Evolutionary conservation across 306 rosid species (phyloP).

Genomic region (Medicago truncatula): MtrunA17r5.0-ANR NC_053044.1:38242001-38242500

Average conservation of each 20-base stretch:
- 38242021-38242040: not conserved
- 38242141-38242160: conserved; percentile 53
- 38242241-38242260: conserved; percentile 58
- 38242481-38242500: conserved; percentile 12
- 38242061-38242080: conserved; percentile 87
- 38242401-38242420: conserved; percentile 17
- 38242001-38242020: not conserved
- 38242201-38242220: conserved; percentile 57
- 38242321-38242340: conserved; percentile 5
- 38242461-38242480: not conserved
- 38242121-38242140: conserved; percentile 64
- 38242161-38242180: conserved; percentile 39
- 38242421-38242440: conserved; percentile 4
- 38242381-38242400: conserved; percentile 9
- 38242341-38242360: conserved; percentile 5
- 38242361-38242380: conserved; percentile 9
- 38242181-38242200: conserved; percentile 35
- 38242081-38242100: conserved; percentile 86
- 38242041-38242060: conserved; percentile 21
- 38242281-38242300: not conserved
- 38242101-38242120: conserved; percentile 75
- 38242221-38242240: conserved; percentile 99
- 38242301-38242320: not conserved
- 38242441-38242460: conserved; percentile 20
- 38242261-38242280: not conserved